Base-by-base conservation (phyloP, 768 basidiomycete species). In the Exsudoporus frostii region DNA sequence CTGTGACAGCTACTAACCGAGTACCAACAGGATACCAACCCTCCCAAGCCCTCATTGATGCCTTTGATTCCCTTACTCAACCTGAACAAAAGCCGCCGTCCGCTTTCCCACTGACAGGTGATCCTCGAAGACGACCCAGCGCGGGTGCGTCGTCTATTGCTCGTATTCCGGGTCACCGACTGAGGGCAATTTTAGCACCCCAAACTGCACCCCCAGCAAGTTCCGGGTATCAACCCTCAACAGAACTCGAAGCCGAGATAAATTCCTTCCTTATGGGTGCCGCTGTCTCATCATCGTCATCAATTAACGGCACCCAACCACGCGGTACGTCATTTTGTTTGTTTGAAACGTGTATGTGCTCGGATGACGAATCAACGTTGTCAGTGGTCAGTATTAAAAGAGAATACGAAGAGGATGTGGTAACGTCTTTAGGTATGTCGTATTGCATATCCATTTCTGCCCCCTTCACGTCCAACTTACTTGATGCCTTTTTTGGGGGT, bases 1-100 rank as follows among this genome's bases (percentile, higher is more conserved):
- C 6, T 7, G 20, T 19, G 17, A 8, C 13, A 33, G 4, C 14
- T 20, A 1, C 5, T 47, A 17, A 33, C 8, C 4, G 4, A 15
- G 8, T 14, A 1, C 22, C n/a, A 29, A 33, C 38, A 64, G 60
- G 24, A 38, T 55, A 64, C 8, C 22, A 51, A 29, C 63, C 56
- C 6, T 56, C 63, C 1, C 33, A 36, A 32, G 51, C 57, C 9
- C 56, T 65, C 24, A 7, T 56, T 9, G 54, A 65, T 0, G 60
- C 63, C 6, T 24, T 59, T 17, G 36, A 50, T 24, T 44, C 44
- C 5, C 55, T 50, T 9, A 4, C 13, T 24, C 49, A 1, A 33
- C 9, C 43, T 4, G 48, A 50, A 6, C 33, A 41, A 30, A 25
- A 15, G 2, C 36, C 30, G 15, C 11, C 32, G 17, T 37, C 36